Base-by-base conservation (phyloP, 495 filamentous ascomycete genomes). In the Hyaloscypha variabilis region DNA sequence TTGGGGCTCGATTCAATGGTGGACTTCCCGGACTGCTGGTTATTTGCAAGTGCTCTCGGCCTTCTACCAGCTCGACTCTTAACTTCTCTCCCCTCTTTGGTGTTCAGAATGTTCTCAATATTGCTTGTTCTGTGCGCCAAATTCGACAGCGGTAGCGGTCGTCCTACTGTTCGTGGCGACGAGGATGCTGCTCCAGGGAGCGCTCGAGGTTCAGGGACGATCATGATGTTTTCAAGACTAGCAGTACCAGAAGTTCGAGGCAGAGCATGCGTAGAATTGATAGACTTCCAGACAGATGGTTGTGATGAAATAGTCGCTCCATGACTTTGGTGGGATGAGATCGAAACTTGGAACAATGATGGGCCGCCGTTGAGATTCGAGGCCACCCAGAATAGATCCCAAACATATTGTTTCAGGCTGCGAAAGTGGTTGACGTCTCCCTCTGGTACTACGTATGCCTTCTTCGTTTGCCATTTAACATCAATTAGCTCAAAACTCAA, bases 331-430 rank as follows among this genome's bases (percentile, higher is more conserved):
- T 31, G 42, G 21, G 36, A 14, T 19, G 62, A 39, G 29, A 64
- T 64, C 19, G 21, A 28, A 29, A 64, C 54, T 34, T 42, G 10
- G 25, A 64, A 64, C 10, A 25, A 23, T 6, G 31, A 21, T 51
- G 29, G 31, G 23, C 50, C 28, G 24, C 21, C 39, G 54, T 58
- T 58, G 1, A 51, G 21, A 25, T 57, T 64, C 11, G 34, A 56
- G 6, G 53, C 29, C n/a, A 52, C 54, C 62, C 63, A 66, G 25
- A 52, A 66, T 13, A 60, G 36, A 55, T 66, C 63, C 63, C 63
- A 66, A 13, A 66, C 53, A 23, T 59, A 60, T 21, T 66, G 63
- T 42, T 66, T 66, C n/a, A 66, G 49, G 1, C 26, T 30, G 6
- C 57, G 46, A 26, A 66, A 66, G 24, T 56, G 36, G 24, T 60